These are phyloP conservation scores for Paramecium octaurelia DNA, from an alignment of 73 alveolate species.

Conservation along the genomic window DNA sequence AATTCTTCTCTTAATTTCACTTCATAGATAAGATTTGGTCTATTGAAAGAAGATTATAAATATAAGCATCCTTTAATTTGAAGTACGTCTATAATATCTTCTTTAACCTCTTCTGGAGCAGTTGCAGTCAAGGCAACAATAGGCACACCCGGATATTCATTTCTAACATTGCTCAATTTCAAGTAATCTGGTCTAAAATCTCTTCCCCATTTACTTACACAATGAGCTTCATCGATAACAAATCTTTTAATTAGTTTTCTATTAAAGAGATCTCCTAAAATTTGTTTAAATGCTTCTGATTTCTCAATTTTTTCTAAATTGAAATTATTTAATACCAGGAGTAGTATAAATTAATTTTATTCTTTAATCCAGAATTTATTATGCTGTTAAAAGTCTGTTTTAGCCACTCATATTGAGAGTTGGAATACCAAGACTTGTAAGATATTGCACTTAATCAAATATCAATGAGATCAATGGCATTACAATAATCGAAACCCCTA, in stretches of 20 bases:
- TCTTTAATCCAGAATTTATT: neutral
- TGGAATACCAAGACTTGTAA: conserved; percentile 75
- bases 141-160: conserved; percentile 91
- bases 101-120: conserved; percentile 94
- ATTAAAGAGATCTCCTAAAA: neutral
- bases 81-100: conserved; percentile 90
- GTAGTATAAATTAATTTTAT: conserved; percentile 31
- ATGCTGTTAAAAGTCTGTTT: neutral
- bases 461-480: conserved; percentile 89
- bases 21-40: conserved; percentile 90
- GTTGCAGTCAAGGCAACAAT: conserved; percentile 98
- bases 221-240: conserved; percentile 99
- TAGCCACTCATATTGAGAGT: conserved; percentile 35
- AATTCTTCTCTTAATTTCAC: conserved; percentile 50
- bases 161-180: conserved; percentile 77
- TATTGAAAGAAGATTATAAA: conserved; percentile 89
- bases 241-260: conserved; percentile 67
- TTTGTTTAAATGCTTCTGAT: conserved; percentile 32
- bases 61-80: conserved; percentile 79
- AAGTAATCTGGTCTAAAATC: conserved; percentile 97
- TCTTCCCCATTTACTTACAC: conserved; percentile 99
- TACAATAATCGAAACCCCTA: conserved; percentile 74
- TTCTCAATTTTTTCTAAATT: conserved; percentile 39
- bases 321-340: neutral
- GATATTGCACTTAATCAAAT: conserved; percentile 76